These are phyloP conservation scores for Solanum bulbocastanum DNA, from an alignment of 257 asterid species.

Conservation along the genomic window DNA sequence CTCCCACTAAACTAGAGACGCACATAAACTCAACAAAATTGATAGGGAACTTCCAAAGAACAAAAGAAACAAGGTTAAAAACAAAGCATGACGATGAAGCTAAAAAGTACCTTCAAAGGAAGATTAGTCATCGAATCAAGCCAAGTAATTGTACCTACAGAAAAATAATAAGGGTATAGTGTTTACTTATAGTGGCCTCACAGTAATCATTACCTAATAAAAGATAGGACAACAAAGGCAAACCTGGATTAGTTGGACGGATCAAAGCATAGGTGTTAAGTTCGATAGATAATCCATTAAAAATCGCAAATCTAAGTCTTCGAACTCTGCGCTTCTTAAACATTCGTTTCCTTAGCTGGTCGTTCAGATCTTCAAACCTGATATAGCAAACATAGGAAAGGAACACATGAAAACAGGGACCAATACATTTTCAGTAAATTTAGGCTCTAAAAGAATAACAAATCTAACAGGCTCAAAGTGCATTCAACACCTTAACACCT, in stretches of 20 bases:
- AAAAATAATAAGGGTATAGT: background rate
- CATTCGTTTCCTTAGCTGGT: slow-evolving; percentile 82
- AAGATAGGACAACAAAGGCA: slow-evolving; percentile 1
- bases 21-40: background rate
- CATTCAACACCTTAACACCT: background rate
- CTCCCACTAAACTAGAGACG: background rate
- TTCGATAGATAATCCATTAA: slow-evolving; percentile 62
- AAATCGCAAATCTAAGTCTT: slow-evolving; percentile 58
- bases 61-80: background rate
- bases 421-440: background rate
- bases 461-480: background rate
- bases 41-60: background rate
- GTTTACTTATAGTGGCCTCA: background rate
- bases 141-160: slow-evolving; percentile 78
- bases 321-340: slow-evolving; percentile 91
- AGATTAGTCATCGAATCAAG: slow-evolving; percentile 85
- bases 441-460: background rate
- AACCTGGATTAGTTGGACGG: slow-evolving; percentile 93
- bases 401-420: background rate
- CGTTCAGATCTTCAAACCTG: slow-evolving; percentile 86
- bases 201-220: background rate
- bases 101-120: slow-evolving; percentile 57
- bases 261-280: slow-evolving; percentile 79
- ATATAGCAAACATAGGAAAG: slow-evolving; percentile 5
- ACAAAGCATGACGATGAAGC: background rate